Conservation (phyloP, 768 basidiomycete genomes). For the Russula ochroleuca region DNA sequence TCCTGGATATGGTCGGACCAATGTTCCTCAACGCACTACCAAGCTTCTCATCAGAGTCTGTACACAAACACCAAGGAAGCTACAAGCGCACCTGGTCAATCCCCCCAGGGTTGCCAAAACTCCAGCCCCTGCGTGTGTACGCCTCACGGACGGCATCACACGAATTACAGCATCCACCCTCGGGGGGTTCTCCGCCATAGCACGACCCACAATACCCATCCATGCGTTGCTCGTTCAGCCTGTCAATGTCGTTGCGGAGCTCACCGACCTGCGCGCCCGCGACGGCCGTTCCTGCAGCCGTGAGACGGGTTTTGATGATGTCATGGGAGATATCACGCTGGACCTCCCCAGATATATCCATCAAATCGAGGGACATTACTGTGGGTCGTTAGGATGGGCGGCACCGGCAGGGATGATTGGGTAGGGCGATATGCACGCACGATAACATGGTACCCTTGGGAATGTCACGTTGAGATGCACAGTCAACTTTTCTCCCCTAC, state of each 20-base stretch:
- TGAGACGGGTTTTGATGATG: slow-evolving; percentile 76
- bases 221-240: slow-evolving; percentile 56
- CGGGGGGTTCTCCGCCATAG: slow-evolving; percentile 79
- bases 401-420: neutral
- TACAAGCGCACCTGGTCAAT: slow-evolving; percentile 76
- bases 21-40: slow-evolving; percentile 84
- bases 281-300: slow-evolving; percentile 54
- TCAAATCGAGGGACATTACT: slow-evolving; percentile 95
- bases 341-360: slow-evolving; percentile 97
- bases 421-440: slow-evolving; percentile 55
- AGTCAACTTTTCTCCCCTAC: slow-evolving; percentile 89
- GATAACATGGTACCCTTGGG: slow-evolving; percentile 94
- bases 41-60: slow-evolving; percentile 4
- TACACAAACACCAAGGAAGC: neutral
- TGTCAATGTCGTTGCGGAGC: slow-evolving; percentile 84
- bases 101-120: slow-evolving; percentile 82
- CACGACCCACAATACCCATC: slow-evolving; percentile 89
- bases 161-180: slow-evolving; percentile 85
- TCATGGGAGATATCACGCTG: slow-evolving; percentile 90
- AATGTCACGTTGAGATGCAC: slow-evolving; percentile 92
- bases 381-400: slow-evolving; percentile 6
- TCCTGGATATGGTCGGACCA: slow-evolving; percentile 93
- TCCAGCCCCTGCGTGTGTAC: slow-evolving; percentile 93
- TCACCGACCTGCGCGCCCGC: slow-evolving; percentile 53
- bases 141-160: slow-evolving; percentile 92